Base-by-base conservation (phyloP, 306 rosid genomes). In the Parietaria judaica region DNA sequence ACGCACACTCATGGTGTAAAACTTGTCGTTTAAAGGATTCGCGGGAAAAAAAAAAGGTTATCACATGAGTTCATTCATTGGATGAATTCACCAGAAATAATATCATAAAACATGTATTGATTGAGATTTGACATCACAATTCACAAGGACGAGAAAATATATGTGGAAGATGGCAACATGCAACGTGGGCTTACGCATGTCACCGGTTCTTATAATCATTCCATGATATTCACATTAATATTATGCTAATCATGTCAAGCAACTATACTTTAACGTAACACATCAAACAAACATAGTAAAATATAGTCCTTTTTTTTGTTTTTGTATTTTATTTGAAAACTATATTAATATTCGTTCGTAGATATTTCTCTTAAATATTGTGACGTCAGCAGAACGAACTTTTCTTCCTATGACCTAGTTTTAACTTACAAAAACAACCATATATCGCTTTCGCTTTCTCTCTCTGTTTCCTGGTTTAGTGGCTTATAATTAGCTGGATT, bases 81-180 rank as follows among this genome's bases (percentile, higher is more conserved):
- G 31, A 23, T 23, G 31, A 23, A 23, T 23, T 23, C 31, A 23
- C 31, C 31, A 23, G 14, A 0, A 51, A 6, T 13, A 51, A 13
- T 12, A 49, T 48, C 52, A 14, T 48, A 9, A 8, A 48, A 48
- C 9, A 48, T 13, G 58, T 54, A 54, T 41, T 41, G 45, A 41
- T 23, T 23, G 31, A 58, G 62, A 58, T 58, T 59, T 59, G 63
- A 58, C 45, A 39, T 5, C 63, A 58, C 63, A 5, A 58, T 3
- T 39, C 44, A 39, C 44, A 8, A 3, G 14, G 8, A 35, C 1
- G n/a, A 36, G 7, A 59, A 41, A 3, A 41, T 41, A 41, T 41
- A 15, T 8, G 23, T 59, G 35, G 31, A 39, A 36, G 31, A 3
- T 15, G 50, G 50, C 63, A 59, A 41, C 51, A 41, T 16, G 63